phyloP scores from a whole-genome alignment of 306 rosid genomes.

The Morella rubra region DNA sequence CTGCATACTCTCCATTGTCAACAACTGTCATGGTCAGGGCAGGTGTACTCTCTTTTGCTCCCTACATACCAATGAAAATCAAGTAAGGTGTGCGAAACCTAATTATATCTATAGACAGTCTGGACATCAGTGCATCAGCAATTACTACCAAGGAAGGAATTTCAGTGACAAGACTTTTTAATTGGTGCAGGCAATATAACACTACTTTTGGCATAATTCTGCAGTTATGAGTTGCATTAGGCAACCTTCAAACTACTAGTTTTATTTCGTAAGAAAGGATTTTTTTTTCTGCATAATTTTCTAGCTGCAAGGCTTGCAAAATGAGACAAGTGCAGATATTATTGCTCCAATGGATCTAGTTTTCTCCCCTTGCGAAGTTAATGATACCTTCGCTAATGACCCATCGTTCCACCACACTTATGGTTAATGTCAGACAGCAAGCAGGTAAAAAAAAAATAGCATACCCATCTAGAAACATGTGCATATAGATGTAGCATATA shows the following conservation, averaged over 20 bases:
- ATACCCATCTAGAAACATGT: background rate
- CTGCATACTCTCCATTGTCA: slow-evolving; percentile 76
- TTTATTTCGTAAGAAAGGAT: background rate
- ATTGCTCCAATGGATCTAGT: background rate
- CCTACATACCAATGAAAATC: slow-evolving; percentile 47
- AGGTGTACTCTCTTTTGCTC: slow-evolving; percentile 66
- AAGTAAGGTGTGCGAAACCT: slow-evolving; percentile 11
- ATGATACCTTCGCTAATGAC: background rate
- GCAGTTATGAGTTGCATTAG: background rate
- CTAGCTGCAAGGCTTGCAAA: background rate
- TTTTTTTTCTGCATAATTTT: background rate
- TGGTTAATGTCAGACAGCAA: background rate
- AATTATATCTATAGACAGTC: background rate
- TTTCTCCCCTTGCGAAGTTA: background rate
- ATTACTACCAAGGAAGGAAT: slow-evolving; percentile 6
- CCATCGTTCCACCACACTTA: background rate
- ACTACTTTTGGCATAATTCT: background rate
- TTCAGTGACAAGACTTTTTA: background rate
- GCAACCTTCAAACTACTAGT: background rate
- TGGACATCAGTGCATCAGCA: background rate
- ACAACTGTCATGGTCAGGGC: slow-evolving; percentile 64
- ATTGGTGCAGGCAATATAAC: background rate
- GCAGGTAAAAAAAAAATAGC: background rate
- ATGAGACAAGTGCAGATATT: background rate
- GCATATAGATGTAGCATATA: no score